Percentiles rank a stretch among this genome's conserved stretches.
phyloP scores from a whole-genome alignment of 805 yeast species.

The Kazachstania psychrophila region DNA sequence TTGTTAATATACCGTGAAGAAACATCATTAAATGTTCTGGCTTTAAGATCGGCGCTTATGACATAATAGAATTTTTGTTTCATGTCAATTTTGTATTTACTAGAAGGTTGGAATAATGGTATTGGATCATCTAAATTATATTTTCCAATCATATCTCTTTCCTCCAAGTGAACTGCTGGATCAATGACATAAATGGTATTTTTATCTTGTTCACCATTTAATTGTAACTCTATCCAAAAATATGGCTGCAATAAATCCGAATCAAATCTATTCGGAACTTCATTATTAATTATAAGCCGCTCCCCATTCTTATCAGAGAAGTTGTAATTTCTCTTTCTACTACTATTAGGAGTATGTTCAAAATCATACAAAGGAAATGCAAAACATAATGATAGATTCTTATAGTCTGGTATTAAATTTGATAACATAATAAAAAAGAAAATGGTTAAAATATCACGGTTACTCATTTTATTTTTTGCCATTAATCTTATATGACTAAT shows the following conservation, averaged over 20 bases:
- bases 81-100: constrained; percentile 1
- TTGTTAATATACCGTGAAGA: constrained; percentile 20
- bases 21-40: constrained; percentile 10
- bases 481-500: constrained; percentile 10
- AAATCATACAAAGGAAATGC: constrained; percentile 18
- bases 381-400: constrained; percentile 13
- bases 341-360: constrained; percentile 3
- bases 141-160: constrained; percentile 11
- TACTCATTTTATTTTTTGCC: constrained; percentile 18
- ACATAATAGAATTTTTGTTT: constrained; percentile 16
- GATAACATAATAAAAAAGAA: constrained; percentile 18
- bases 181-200: constrained; percentile 15
- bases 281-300: constrained; percentile 4
- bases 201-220: constrained; percentile 1
- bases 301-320: too few relatives aligned
- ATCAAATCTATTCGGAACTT: constrained; percentile 19
- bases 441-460: constrained; percentile 16
- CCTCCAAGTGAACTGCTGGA: constrained; percentile 17
- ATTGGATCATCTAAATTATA: constrained; percentile 7
- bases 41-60: constrained; percentile 8
- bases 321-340: too few relatives aligned
- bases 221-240: constrained; percentile 21
- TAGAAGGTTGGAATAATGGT: constrained; percentile 7
- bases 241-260: constrained; percentile 20
- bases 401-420: constrained; percentile 8